Percentiles rank a stretch among this genome's conserved stretches.
Evolutionary conservation across 208 protist species (phyloP).

Genomic region (Leishmania mexicana): DNA sequence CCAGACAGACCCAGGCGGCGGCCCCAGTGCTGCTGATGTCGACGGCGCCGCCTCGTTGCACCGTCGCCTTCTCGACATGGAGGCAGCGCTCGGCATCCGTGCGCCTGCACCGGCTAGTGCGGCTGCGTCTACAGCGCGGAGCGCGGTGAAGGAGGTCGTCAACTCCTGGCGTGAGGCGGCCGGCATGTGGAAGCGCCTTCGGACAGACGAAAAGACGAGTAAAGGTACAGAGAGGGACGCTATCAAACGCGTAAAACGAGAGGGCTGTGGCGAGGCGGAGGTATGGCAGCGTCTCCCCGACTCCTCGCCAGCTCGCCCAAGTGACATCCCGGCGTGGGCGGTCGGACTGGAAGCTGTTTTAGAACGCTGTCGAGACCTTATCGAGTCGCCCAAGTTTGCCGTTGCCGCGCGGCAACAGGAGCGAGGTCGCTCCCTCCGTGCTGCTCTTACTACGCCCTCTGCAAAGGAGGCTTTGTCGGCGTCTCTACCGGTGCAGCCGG

Average conservation of each 20-base stretch:
- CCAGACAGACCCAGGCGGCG: constrained; percentile 8
- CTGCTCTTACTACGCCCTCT: background rate
- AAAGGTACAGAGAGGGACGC: background rate
- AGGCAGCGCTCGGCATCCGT: constrained; percentile 22
- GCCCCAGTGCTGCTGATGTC: background rate
- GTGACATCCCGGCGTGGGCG: constrained; percentile 15
- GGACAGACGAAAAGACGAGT: background rate
- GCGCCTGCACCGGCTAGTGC: background rate
- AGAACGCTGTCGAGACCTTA: constrained; percentile 8
- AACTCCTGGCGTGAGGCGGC: constrained; percentile 14
- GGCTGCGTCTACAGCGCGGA: background rate
- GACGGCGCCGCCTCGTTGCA: constrained; percentile 5
- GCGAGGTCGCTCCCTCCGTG: background rate
- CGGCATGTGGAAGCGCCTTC: constrained; percentile 14
- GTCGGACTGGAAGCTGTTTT: background rate
- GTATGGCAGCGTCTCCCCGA: background rate
- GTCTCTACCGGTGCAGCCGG: background rate
- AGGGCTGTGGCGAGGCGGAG: background rate
- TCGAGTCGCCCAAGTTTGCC: constrained; percentile 1
- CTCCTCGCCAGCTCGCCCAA: background rate
- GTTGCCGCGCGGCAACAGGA: background rate
- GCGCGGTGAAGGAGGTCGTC: background rate
- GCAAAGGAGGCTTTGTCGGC: background rate
- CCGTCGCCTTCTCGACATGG: constrained; percentile 9
- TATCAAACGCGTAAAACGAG: constrained; percentile 13